Evolutionary conservation across 2,329 filamentous ascomycete species (phyloP).

Genomic region (Colletotrichum sp.): DNA sequence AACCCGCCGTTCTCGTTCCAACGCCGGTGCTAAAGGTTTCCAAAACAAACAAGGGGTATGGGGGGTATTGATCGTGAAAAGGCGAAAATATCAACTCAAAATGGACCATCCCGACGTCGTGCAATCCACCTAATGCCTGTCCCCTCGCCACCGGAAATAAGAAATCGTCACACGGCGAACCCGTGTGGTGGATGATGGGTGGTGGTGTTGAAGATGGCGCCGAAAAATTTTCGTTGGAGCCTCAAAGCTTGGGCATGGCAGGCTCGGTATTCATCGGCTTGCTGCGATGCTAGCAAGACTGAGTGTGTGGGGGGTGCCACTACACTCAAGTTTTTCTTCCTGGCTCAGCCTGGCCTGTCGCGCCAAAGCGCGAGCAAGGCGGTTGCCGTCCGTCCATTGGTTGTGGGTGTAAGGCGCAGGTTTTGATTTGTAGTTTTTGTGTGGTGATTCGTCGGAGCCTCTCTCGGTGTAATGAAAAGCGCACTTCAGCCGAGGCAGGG

Average conservation of each 20-base stretch:
- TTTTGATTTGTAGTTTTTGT: background rate
- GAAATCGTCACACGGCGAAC: background rate
- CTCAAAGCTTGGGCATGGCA: background rate
- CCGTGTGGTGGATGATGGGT: background rate
- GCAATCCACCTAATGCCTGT: background rate
- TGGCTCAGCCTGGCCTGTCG: background rate
- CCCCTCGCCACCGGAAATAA: background rate
- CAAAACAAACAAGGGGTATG: constrained; percentile 2
- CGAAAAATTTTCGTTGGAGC: constrained; percentile 9
- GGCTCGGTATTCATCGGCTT: constrained; percentile 15
- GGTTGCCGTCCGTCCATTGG: background rate
- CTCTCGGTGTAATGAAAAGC: constrained; percentile 12
- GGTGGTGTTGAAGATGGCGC: background rate
- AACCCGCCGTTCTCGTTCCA: background rate
- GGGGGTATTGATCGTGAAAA: background rate
- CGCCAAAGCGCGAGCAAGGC: background rate
- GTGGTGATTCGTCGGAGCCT: constrained; percentile 1
- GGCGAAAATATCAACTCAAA: background rate
- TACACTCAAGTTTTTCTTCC: background rate
- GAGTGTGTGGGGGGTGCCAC: background rate
- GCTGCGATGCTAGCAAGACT: background rate
- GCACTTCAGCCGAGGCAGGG: background rate
- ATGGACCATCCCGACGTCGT: background rate
- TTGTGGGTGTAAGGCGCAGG: background rate
- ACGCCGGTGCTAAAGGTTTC: background rate